A percentile compares a stretch with the other conserved stretches of the same genome.
Conservation (phyloP, 345 rosid genomes). For the Sapria himalayana region DNA sequence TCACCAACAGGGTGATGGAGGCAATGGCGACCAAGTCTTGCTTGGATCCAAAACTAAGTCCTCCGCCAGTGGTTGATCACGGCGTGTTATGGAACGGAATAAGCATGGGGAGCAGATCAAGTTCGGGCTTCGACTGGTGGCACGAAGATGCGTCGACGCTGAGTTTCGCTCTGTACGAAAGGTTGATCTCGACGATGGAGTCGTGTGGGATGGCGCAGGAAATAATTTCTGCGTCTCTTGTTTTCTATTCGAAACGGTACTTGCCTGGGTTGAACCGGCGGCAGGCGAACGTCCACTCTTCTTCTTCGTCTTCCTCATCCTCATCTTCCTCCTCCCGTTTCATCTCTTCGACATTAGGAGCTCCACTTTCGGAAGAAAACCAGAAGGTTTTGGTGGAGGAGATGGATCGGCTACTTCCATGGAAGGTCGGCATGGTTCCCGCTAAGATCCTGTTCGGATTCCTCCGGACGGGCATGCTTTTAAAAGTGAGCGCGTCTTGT, state of each 20-base stretch:
- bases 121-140: slow-evolving; percentile 84
- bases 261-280: slow-evolving; percentile 71
- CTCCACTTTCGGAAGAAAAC: slow-evolving; percentile 59
- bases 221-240: slow-evolving; percentile 52
- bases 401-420: slow-evolving; percentile 44
- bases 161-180: slow-evolving; percentile 56
- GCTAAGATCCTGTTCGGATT: slow-evolving; percentile 69
- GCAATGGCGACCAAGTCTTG: slow-evolving; percentile 57
- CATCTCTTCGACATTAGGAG: slow-evolving; percentile 28
- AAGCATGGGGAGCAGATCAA: slow-evolving; percentile 77
- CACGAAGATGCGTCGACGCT: slow-evolving; percentile 67
- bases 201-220: slow-evolving; percentile 60
- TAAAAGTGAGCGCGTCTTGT: slow-evolving; percentile 42
- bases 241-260: slow-evolving; percentile 52
- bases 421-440: slow-evolving; percentile 62
- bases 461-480: slow-evolving; percentile 64
- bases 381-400: slow-evolving; percentile 66
- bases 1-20: slow-evolving; percentile 61
- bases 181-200: slow-evolving; percentile 54
- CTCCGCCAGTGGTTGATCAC: slow-evolving; percentile 86
- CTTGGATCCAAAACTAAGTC: slow-evolving; percentile 74
- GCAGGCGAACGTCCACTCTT: no score
- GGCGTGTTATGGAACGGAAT: slow-evolving; percentile 95
- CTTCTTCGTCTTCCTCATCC: no score
- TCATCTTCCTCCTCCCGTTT: slow-evolving; percentile 44